Base-by-base conservation (phyloP, 331 rosid species). In the Cucumis variabilis region DNA sequence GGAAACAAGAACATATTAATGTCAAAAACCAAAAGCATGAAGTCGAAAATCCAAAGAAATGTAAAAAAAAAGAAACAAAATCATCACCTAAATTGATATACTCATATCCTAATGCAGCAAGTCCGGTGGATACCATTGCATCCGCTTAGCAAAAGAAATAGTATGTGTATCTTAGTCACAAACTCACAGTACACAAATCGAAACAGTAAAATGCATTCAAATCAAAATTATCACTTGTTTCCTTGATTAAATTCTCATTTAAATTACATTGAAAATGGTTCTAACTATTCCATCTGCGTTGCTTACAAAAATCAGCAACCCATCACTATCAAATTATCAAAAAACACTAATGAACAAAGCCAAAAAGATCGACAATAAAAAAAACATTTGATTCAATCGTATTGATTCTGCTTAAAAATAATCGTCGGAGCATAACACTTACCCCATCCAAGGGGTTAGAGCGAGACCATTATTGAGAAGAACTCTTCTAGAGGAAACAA, bases 241-340 rank as follows among this genome's bases (percentile, higher is more conserved):
- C 89, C 75, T 87, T 90, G 72, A 95, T 78, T 83, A 95, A 69
- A 11, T 79, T 86, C 89, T 95, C 98, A 4, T 89, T 90, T 37
- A 95, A 91, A 4, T 90, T 9, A 83, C 98, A 95, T 3, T 55
- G 30, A 80, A 95, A 94, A 82, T 93, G 96, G 88, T 95, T 95
- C 98, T 97, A 95, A 87, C 98, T 95, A 88, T 95, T 95, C 97
- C 98, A 94, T 76, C 98, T 95, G 92, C 7, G 27, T 84, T 27
- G 24, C 46, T 76, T n/a, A 76, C 81, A 77, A 77, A 50, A 30
- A 15, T 53, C 63, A 80, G 68, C 69, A 17, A 58, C 10, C 48
- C 24, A 81, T 20, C 33, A 2, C 51, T 25, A 58, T 55, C 70
- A 4, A n/a, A 77, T 13, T 24, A 10, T 50, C 11, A 77, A 50